Evolutionary conservation across 2,329 filamentous ascomycete genomes (phyloP).

Genomic region (Zymoseptoria ardabiliae): DNA sequence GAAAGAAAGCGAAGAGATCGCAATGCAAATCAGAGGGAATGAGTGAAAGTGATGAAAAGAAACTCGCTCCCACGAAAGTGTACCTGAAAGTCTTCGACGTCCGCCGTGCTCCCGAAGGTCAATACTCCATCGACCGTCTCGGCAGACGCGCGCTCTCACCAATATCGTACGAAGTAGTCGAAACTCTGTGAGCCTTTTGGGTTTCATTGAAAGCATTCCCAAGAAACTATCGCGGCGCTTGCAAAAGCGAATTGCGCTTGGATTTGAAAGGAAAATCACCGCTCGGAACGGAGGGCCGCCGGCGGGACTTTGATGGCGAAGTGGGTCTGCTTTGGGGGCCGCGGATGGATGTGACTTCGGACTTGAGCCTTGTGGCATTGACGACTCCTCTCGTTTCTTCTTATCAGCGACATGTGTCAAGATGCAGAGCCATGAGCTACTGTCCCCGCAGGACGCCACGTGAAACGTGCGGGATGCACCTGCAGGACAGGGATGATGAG

Average conservation of each 20-base stretch:
- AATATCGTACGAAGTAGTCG: background rate
- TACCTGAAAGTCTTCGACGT: background rate
- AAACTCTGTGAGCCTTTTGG: background rate
- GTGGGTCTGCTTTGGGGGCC: background rate
- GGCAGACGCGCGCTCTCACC: background rate
- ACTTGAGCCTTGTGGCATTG: background rate
- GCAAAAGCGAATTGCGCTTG: background rate
- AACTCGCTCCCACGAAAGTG: background rate
- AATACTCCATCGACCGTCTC: background rate
- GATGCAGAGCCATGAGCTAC: background rate
- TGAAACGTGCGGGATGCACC: background rate
- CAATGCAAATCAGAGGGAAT: background rate
- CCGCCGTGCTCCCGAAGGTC: background rate
- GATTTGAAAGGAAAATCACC: background rate
- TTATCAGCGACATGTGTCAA: background rate
- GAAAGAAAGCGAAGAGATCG: background rate
- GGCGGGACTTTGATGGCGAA: no score
- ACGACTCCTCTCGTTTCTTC: background rate
- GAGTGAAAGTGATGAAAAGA: background rate
- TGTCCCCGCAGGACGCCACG: background rate
- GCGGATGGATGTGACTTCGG: background rate
- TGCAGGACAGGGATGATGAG: background rate
- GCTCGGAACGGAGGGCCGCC: background rate
- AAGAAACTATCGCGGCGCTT: background rate
- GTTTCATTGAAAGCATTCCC: background rate